These are phyloP conservation scores for Trichoderma sp. DNA, from an alignment of 2,329 filamentous ascomycete species.

Conservation along the genomic window DNA sequence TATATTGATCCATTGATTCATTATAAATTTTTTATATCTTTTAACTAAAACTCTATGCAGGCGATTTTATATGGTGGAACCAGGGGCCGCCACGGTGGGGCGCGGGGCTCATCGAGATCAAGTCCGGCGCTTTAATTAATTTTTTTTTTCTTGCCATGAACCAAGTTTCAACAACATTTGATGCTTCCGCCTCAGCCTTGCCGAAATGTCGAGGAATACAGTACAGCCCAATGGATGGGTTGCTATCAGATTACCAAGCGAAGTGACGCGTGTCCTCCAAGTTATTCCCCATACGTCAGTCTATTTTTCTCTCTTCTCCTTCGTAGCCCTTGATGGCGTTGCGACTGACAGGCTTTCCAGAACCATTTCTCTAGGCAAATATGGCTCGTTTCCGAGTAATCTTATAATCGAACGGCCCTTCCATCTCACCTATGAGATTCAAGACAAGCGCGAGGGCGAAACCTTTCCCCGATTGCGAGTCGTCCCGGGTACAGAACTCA, in stretches of 20 bases:
- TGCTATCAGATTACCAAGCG: conserved; percentile 57
- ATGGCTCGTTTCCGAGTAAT: conserved; percentile 85
- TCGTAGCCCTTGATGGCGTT: background rate
- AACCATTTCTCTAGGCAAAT: conserved; percentile 85
- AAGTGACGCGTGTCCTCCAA: conserved; percentile 55
- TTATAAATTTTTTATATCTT: too few species aligned
- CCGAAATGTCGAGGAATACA: conserved; percentile 32
- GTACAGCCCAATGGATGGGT: conserved; percentile 59
- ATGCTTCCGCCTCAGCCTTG: background rate
- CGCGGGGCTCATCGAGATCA: conserved; percentile 34
- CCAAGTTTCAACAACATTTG: background rate
- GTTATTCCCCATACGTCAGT: conserved; percentile 58
- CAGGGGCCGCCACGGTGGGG: conserved; percentile 4
- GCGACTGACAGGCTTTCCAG: conserved; percentile 46
- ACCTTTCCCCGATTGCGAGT: conserved; percentile 69
- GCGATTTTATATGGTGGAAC: too few species aligned
- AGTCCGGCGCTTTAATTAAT: conserved; percentile 6
- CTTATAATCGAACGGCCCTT: conserved; percentile 88
- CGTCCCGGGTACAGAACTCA: conserved; percentile 75
- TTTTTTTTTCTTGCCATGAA: conserved; percentile 16
- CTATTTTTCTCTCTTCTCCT: background rate
- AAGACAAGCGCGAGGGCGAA: conserved; percentile 65
- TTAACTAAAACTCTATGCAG: too few species aligned
- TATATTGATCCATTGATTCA: too few species aligned
- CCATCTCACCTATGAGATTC: conserved; percentile 85